Percentiles rank a stretch among this genome's conserved stretches.
phyloP scores from a whole-genome alignment of 2,329 filamentous ascomycete species.

The Alternaria brassicae region DNA sequence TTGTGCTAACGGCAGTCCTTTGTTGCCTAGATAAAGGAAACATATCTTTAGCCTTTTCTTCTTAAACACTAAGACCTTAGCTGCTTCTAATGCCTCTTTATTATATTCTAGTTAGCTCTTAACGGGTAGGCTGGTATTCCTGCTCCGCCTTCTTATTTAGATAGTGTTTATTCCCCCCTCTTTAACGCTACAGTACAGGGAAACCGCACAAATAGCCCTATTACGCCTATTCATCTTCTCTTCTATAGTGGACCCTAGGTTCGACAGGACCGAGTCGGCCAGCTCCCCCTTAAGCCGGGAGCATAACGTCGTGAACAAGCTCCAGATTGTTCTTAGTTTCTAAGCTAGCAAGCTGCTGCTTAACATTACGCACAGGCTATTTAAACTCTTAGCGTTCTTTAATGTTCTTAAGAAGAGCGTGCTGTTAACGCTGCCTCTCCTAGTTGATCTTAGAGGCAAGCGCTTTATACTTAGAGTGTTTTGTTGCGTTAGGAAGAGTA shows the following conservation, averaged over 20 bases:
- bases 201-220: constrained; percentile 8
- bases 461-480: constrained; percentile 23
- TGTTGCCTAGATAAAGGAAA: constrained; percentile 25
- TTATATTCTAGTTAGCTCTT: constrained; percentile 15
- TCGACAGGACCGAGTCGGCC: not conserved
- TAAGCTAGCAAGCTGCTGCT: constrained; percentile 26
- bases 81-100: constrained; percentile 21
- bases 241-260: not conserved
- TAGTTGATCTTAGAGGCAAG: constrained; percentile 19
- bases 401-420: not conserved
- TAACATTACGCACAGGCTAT: constrained; percentile 21
- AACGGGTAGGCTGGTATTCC: not conserved
- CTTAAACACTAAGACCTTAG: constrained; percentile 17
- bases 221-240: constrained; percentile 11
- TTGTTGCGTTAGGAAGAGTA: constrained; percentile 18
- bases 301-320: constrained; percentile 6
- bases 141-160: not conserved
- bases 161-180: constrained; percentile 13
- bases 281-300: constrained; percentile 15
- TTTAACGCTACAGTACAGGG: constrained; percentile 18
- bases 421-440: constrained; percentile 16
- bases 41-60: constrained; percentile 23
- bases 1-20: constrained; percentile 4
- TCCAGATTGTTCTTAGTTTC: constrained; percentile 11
- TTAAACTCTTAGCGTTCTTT: constrained; percentile 15